These are phyloP conservation scores for Paecilomyces variotii DNA, from an alignment of 2,329 filamentous ascomycete genomes.

Conservation along the genomic window DNA sequence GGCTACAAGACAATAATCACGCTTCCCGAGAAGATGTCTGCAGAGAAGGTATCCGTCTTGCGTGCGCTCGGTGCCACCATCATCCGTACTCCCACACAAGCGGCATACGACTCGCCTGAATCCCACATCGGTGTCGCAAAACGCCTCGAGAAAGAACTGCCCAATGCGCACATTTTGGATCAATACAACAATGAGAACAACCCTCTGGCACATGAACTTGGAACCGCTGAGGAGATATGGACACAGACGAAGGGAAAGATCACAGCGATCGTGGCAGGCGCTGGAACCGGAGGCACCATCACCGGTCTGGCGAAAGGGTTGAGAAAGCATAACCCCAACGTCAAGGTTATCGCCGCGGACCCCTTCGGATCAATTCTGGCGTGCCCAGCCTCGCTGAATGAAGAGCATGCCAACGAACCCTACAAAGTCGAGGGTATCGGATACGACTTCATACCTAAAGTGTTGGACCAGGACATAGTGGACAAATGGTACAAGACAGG, in stretches of 20 bases:
- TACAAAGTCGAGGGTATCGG: slow-evolving; percentile 99
- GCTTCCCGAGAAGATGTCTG: slow-evolving; percentile 97
- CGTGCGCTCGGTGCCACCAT: slow-evolving; percentile 93
- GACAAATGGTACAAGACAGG: slow-evolving; percentile 99
- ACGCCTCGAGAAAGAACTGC: slow-evolving; percentile 86
- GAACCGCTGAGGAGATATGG: slow-evolving; percentile 96
- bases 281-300: slow-evolving; percentile 92
- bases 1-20: slow-evolving; percentile 98
- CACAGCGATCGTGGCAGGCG: slow-evolving; percentile 77
- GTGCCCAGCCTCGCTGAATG: slow-evolving; percentile 69
- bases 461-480: slow-evolving; percentile 69
- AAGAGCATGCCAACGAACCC: slow-evolving; percentile 67
- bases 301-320: slow-evolving; percentile 80
- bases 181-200: slow-evolving; percentile 93
- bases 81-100: slow-evolving; percentile 92
- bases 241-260: slow-evolving; percentile 76
- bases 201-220: slow-evolving; percentile 84
- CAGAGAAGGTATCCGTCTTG: slow-evolving; percentile 93
- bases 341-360: slow-evolving; percentile 89
- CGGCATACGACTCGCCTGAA: slow-evolving; percentile 88
- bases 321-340: slow-evolving; percentile 72
- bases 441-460: slow-evolving; percentile 96
- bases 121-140: slow-evolving; percentile 93
- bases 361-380: slow-evolving; percentile 88
- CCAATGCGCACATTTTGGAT: slow-evolving; percentile 93